Base-by-base conservation (phyloP, 495 filamentous ascomycete genomes). In the Tirmania nivea region DNA sequence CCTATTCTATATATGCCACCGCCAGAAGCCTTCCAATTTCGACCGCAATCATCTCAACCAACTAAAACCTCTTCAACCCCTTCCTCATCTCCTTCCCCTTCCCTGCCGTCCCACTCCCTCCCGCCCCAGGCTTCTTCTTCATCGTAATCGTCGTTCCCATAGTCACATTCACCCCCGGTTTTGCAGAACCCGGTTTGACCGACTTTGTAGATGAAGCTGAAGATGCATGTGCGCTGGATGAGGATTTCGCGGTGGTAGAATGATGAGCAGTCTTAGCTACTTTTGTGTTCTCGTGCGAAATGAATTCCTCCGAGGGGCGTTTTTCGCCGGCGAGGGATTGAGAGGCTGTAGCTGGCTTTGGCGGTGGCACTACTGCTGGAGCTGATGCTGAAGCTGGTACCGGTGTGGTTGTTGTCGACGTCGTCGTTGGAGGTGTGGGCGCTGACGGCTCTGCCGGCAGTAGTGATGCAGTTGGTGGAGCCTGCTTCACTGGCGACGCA, bases 321-420 rank as follows among this genome's bases (percentile, higher is more conserved):
- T 50, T 50, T 25, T 21, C 11, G 42, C 14, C 2, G 9, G 42
- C 14, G 42, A 19, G 2, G 42, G 42, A 47, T 19, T 49, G 17
- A 21, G 20, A 34, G 51, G 52, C 6, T 54, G 55, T 14, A 21
- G 37, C 50, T 59, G 54, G 9, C 50, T 48, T 19, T 51, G 47
- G 17, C 48, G 55, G 55, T 10, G 51, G 50, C 42, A 50, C 49
- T 60, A 55, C 8, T 35, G 48, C 11, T 55, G 62, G n/a, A 50
- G 52, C 31, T 62, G 54, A 8, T 50, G 53, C 39, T 60, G 49
- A 14, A 39, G 49, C 14, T 42, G 50, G 12, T 53, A 55, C 6
- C 50, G 59, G 12, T 54, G 59, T 5, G 20, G 48, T 12, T 12
- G 48, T 3, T 45, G 52, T 50, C 58, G 57, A 7, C 31, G 48